Percentiles rank a stretch among this genome's conserved stretches.
Conservation (phyloP, 441 rosid genomes). For the Gossypium lobatum region DNA sequence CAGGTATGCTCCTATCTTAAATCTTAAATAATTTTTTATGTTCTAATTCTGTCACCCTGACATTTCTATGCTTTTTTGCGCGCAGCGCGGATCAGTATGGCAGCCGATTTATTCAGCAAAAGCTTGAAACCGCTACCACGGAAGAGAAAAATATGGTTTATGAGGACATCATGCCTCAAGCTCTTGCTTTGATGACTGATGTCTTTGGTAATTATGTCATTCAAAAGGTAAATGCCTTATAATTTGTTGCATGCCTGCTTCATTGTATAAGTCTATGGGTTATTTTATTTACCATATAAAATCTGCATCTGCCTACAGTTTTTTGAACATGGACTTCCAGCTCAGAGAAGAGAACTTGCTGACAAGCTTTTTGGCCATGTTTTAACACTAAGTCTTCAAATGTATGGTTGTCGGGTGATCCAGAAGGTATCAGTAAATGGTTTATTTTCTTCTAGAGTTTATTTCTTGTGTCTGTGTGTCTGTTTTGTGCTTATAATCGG, state of each 20-base stretch:
- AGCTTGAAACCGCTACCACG: slow-evolving; percentile 68
- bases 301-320: slow-evolving; percentile 36
- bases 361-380: slow-evolving; percentile 60
- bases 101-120: slow-evolving; percentile 91
- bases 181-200: slow-evolving; percentile 77
- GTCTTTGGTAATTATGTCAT: slow-evolving; percentile 93
- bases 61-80: slow-evolving; percentile 4
- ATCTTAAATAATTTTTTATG: neutral
- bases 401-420: slow-evolving; percentile 91
- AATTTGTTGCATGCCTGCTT: neutral
- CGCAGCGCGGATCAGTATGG: slow-evolving; percentile 87
- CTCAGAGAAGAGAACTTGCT: slow-evolving; percentile 72
- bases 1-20: slow-evolving; percentile 39
- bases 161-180: slow-evolving; percentile 78
- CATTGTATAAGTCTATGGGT: neutral
- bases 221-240: slow-evolving; percentile 57
- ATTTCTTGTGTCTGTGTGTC: neutral
- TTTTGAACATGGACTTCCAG: slow-evolving; percentile 73
- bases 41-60: neutral
- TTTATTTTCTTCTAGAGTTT: slow-evolving; percentile 4
- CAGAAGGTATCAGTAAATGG: slow-evolving; percentile 51
- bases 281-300: neutral
- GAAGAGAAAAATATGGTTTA: slow-evolving; percentile 84
- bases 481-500: neutral
- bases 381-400: slow-evolving; percentile 68